These are phyloP conservation scores for Coemansia sp. DNA, from an alignment of 192 early-diverging fungal genomes.

Conservation along the genomic window DNA sequence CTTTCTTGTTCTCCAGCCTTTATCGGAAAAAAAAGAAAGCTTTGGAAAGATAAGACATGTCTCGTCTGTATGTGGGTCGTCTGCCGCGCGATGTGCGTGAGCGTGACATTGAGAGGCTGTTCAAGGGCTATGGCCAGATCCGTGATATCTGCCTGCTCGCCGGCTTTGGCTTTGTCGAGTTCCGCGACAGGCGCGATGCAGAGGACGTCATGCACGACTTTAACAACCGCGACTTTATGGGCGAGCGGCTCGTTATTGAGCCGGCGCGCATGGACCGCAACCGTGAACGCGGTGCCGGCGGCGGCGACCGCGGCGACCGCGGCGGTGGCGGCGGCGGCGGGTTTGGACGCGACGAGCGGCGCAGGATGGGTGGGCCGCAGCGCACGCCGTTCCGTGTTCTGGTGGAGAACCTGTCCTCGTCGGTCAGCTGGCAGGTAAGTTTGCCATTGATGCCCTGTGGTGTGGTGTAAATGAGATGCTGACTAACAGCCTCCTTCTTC, in stretches of 20 bases:
- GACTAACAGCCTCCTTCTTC: too few relatives aligned
- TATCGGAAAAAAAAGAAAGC: neutral
- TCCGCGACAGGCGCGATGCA: slow-evolving; percentile 78
- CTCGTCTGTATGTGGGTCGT: slow-evolving; percentile 69
- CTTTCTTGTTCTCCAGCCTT: neutral
- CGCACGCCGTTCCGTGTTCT: slow-evolving; percentile 64
- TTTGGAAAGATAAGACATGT: slow-evolving; percentile 11
- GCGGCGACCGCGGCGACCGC: slow-evolving; percentile 25
- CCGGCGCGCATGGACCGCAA: slow-evolving; percentile 62
- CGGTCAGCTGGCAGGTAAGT: slow-evolving; percentile 75
- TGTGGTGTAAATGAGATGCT: too few relatives aligned
- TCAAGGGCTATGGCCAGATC: slow-evolving; percentile 75
- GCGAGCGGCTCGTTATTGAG: slow-evolving; percentile 82
- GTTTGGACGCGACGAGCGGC: slow-evolving; percentile 48
- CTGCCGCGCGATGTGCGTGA: slow-evolving; percentile 78
- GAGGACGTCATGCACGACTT: slow-evolving; percentile 82
- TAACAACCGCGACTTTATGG: slow-evolving; percentile 74
- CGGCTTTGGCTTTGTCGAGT: slow-evolving; percentile 95
- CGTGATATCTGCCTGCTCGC: slow-evolving; percentile 73
- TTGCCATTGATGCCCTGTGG: neutral
- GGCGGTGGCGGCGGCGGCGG: slow-evolving; percentile 37
- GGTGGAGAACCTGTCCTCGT: slow-evolving; percentile 75
- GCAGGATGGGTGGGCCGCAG: slow-evolving; percentile 38
- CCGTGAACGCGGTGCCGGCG: slow-evolving; percentile 39
- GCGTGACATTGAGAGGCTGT: slow-evolving; percentile 77